A percentile compares a stretch with the other conserved stretches of the same genome.
Conservation (phyloP, 192 early-diverging fungal genomes). For the Allomyces arbusculus region DNA sequence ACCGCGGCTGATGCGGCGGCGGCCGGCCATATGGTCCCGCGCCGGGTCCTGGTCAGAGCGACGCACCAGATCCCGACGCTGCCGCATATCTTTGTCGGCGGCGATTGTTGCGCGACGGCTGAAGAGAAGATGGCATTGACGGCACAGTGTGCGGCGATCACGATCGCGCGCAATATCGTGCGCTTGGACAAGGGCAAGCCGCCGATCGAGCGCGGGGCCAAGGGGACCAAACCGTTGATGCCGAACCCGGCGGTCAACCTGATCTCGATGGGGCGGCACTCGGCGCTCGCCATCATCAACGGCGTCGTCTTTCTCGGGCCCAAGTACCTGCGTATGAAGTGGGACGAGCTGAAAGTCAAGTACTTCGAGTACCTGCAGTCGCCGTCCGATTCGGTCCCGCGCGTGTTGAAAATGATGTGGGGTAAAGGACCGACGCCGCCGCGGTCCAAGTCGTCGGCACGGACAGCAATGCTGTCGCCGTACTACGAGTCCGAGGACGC, state of each 20-base stretch:
- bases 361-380: neutral
- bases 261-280: neutral
- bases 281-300: neutral
- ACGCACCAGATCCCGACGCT: neutral
- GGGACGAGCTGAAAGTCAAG: neutral
- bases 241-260: neutral
- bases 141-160: neutral
- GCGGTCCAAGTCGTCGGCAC: too few relatives aligned
- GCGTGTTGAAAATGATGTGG: neutral
- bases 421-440: neutral
- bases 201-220: neutral
- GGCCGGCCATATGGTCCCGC: neutral
- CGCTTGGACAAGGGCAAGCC: neutral
- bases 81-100: neutral
- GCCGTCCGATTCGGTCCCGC: neutral
- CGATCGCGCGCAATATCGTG: neutral
- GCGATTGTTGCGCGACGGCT: neutral
- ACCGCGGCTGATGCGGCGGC: neutral
- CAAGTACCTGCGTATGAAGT: neutral
- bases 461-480: too few relatives aligned
- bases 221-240: neutral
- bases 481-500: too few relatives aligned
- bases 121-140: neutral
- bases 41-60: neutral
- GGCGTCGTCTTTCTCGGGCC: neutral